A percentile compares a stretch with the other conserved stretches of the same genome.
Evolutionary conservation across 1,139 yeast genomes (phyloP).

Genomic region (Blastobotrys serpentis): DNA sequence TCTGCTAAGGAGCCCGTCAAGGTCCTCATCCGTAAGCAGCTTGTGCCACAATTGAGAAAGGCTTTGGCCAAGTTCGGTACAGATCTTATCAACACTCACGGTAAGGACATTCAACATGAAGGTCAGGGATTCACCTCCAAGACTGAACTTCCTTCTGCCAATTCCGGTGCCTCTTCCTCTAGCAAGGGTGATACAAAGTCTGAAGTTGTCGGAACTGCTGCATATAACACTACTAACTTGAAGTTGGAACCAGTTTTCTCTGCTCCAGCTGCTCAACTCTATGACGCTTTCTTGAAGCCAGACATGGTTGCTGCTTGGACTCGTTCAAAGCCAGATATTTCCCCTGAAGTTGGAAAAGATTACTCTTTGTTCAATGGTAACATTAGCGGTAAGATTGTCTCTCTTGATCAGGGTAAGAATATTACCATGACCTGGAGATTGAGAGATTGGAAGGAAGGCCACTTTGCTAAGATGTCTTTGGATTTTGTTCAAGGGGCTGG

Average conservation of each 20-base stretch:
- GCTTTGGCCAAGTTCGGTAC: conserved; percentile 65
- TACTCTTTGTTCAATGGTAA: conserved; percentile 88
- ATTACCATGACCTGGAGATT: conserved; percentile 84
- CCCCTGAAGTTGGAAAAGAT: conserved; percentile 59
- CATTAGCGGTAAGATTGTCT: conserved; percentile 65
- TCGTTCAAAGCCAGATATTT: conserved; percentile 67
- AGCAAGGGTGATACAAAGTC: conserved; percentile 25
- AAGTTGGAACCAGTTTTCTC: conserved; percentile 78
- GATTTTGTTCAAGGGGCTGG: conserved; percentile 70
- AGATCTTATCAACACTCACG: conserved; percentile 72
- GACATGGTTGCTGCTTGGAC: conserved; percentile 87
- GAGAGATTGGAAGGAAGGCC: conserved; percentile 82
- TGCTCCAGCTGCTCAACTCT: conserved; percentile 84
- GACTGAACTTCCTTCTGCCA: conserved; percentile 17
- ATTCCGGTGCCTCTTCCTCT: conserved; percentile 24
- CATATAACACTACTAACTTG: conserved; percentile 74
- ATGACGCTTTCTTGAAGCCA: conserved; percentile 70
- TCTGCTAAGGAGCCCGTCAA: conserved; percentile 53
- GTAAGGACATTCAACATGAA: conserved; percentile 82
- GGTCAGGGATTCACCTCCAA: conserved; percentile 53
- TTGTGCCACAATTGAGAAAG: conserved; percentile 69
- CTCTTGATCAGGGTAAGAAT: conserved; percentile 55
- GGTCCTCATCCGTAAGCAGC: conserved; percentile 52
- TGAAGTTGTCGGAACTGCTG: conserved; percentile 44
- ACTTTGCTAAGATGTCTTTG: conserved; percentile 67